phyloP scores from a whole-genome alignment of 2,329 filamentous ascomycete genomes.

The Fusarium falciforme region DNA sequence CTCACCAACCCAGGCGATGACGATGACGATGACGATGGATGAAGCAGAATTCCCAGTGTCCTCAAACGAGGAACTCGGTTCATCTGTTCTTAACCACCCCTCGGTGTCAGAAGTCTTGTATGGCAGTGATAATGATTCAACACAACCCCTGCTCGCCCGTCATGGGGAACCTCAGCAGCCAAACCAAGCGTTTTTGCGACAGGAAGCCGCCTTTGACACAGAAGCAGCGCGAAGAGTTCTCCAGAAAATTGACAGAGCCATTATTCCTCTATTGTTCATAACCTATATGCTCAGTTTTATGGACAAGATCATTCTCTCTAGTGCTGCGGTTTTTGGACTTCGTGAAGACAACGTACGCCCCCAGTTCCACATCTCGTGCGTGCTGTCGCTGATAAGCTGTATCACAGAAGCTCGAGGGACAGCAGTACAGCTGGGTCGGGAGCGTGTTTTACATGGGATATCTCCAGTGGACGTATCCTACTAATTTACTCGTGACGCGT shows the following conservation, averaged over 20 bases:
- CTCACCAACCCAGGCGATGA: not conserved
- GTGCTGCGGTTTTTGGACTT: constrained; percentile 67
- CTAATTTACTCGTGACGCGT: constrained; percentile 59
- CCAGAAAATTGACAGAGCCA: constrained; percentile 65
- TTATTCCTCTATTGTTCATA: constrained; percentile 67
- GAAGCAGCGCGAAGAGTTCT: constrained; percentile 53
- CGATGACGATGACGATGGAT: not conserved
- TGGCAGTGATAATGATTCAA: not conserved
- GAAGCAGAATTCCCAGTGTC: not conserved
- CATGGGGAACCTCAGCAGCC: not conserved
- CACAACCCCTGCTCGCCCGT: constrained; percentile 16
- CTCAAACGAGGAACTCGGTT: not conserved
- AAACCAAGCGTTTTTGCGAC: not conserved
- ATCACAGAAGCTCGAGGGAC: constrained; percentile 44
- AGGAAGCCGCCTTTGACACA: not conserved
- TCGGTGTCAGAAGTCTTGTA: not conserved
- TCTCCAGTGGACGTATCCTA: constrained; percentile 62
- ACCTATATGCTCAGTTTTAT: constrained; percentile 72
- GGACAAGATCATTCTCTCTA: constrained; percentile 69
- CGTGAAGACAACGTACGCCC: constrained; percentile 56
- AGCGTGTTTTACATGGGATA: constrained; percentile 58
- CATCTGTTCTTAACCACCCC: not conserved
- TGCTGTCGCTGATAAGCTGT: not conserved
- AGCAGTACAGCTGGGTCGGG: constrained; percentile 74
- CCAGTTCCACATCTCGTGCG: rapidly evolving